Evolutionary conservation across 2,329 filamentous ascomycete species (phyloP).

Genomic region (Tolypocladium ophioglossoides): DNA sequence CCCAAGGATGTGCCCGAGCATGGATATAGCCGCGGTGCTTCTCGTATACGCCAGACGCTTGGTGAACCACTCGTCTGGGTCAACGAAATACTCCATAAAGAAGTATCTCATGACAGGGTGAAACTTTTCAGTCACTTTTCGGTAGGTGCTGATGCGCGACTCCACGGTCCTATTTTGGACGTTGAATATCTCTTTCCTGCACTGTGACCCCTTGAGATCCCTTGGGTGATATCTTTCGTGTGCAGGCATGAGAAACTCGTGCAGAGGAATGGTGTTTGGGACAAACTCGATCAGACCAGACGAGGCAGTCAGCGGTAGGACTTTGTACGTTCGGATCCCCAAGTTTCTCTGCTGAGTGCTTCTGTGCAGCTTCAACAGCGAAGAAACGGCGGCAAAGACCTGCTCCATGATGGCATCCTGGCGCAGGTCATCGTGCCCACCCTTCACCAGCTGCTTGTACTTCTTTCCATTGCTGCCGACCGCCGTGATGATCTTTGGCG

Average conservation of each 20-base stretch:
- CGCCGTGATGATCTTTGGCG: constrained; percentile 85
- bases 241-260: constrained; percentile 85
- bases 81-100: constrained; percentile 88
- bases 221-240: constrained; percentile 79
- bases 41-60: constrained; percentile 84
- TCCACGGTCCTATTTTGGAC: constrained; percentile 62
- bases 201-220: constrained; percentile 66
- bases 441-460: constrained; percentile 91
- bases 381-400: constrained; percentile 92
- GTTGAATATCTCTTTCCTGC: constrained; percentile 67
- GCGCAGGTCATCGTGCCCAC: constrained; percentile 87
- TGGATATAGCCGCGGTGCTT: constrained; percentile 88
- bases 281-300: constrained; percentile 97
- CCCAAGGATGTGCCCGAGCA: constrained; percentile 85
- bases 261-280: constrained; percentile 79
- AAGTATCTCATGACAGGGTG: constrained; percentile 94
- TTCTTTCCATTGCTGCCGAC: constrained; percentile 64
- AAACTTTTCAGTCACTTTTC: constrained; percentile 69
- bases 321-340: constrained; percentile 93
- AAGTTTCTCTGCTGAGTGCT: constrained; percentile 80
- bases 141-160: constrained; percentile 62
- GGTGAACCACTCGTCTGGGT: constrained; percentile 93
- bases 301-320: constrained; percentile 73
- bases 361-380: constrained; percentile 75
- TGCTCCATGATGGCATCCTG: constrained; percentile 99